Conservation (phyloP, 2,329 filamentous ascomycete genomes). For the Dactylellina drechsleri region DNA sequence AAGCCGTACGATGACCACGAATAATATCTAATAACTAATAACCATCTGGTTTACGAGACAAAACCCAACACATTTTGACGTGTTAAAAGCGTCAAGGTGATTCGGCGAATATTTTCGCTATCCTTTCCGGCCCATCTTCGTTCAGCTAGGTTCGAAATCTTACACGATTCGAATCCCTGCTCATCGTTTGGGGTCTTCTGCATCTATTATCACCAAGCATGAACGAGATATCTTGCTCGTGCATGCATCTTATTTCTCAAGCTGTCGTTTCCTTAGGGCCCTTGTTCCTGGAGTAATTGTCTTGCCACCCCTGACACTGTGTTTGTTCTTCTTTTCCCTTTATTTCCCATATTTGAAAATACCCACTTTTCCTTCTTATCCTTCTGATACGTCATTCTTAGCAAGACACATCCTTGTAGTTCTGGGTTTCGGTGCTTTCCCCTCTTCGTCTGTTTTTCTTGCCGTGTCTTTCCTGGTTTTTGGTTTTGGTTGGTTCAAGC, state of each 20-base stretch:
- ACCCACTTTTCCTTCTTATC: constrained; percentile 36
- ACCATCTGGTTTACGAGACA: constrained; percentile 54
- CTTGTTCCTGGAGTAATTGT: constrained; percentile 42
- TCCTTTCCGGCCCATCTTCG: neutral
- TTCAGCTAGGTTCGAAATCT: constrained; percentile 22
- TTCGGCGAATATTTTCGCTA: constrained; percentile 2
- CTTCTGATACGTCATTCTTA: constrained; percentile 38
- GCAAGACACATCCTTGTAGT: constrained; percentile 26
- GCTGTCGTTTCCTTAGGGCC: constrained; percentile 23
- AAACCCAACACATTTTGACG: constrained; percentile 13
- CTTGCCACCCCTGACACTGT: constrained; percentile 22
- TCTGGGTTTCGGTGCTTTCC: constrained; percentile 16
- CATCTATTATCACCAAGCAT: constrained; percentile 17
- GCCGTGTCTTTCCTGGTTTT: constrained; percentile 16
- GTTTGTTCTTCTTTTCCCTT: constrained; percentile 21
- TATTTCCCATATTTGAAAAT: constrained; percentile 24
- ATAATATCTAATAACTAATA: constrained; percentile 30
- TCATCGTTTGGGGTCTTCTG: constrained; percentile 7
- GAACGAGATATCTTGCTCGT: constrained; percentile 32
- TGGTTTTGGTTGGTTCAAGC: constrained; percentile 22
- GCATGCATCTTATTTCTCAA: constrained; percentile 33
- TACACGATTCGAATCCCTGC: constrained; percentile 20
- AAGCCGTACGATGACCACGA: constrained; percentile 18
- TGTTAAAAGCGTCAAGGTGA: neutral
- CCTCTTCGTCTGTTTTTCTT: constrained; percentile 17